These are phyloP conservation scores for Boeremia lycopersici DNA, from an alignment of 2,329 filamentous ascomycete species.

Conservation along the genomic window DNA sequence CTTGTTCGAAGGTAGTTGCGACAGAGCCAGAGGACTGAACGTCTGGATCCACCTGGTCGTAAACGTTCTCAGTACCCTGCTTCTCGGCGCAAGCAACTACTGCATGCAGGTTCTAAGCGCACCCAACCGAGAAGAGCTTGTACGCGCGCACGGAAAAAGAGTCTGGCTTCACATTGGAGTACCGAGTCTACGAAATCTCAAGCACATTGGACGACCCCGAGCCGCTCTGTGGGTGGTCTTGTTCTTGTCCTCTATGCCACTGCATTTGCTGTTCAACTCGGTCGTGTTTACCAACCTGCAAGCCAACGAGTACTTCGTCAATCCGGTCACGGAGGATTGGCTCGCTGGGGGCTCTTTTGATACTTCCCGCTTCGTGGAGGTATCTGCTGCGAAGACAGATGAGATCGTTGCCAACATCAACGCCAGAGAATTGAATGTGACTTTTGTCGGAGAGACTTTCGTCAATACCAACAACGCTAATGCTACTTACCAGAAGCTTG, in stretches of 20 bases:
- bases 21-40: slow-evolving; percentile 6
- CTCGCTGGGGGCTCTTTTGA: slow-evolving; percentile 16
- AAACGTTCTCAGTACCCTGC: slow-evolving; percentile 51
- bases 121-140: slow-evolving; percentile 28
- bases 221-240: slow-evolving; percentile 11
- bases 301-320: slow-evolving; percentile 22
- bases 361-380: slow-evolving; percentile 4
- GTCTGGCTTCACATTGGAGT: slow-evolving; percentile 52
- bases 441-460: background rate
- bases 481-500: background rate
- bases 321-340: slow-evolving; percentile 20
- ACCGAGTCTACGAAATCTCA: slow-evolving; percentile 49
- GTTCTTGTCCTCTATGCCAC: slow-evolving; percentile 16
- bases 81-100: slow-evolving; percentile 34
- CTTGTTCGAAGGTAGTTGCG: slow-evolving; percentile 9
- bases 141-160: slow-evolving; percentile 31
- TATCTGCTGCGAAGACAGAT: background rate
- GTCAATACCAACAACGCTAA: background rate
- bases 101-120: slow-evolving; percentile 36
- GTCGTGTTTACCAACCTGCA: slow-evolving; percentile 23
- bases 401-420: background rate
- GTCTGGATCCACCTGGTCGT: slow-evolving; percentile 53
- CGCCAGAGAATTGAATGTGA: background rate
- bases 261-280: slow-evolving; percentile 30
- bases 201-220: slow-evolving; percentile 6